Conservation (phyloP, 179 eudicot species). For the Corrigiola litoralis region DNA sequence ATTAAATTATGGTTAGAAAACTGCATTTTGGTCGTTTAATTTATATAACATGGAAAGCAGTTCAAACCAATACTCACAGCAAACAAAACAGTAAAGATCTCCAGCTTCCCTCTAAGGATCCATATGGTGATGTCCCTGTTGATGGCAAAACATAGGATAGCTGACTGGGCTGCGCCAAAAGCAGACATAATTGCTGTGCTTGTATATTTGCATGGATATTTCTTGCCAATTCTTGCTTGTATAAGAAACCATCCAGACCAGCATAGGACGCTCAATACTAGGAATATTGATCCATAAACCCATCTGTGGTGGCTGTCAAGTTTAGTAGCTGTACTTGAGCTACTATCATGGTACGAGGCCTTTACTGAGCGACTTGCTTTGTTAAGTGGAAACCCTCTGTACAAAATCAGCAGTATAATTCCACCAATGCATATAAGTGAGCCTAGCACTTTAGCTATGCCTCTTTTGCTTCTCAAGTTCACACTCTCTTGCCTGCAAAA, state of each 20-base stretch:
- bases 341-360: conserved; percentile 5
- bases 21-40: neutral
- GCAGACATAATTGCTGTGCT: conserved; percentile 66
- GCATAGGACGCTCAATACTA: conserved; percentile 36
- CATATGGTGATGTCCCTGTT: conserved; percentile 43
- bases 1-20: neutral
- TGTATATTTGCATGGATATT: conserved; percentile 50
- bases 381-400: conserved; percentile 55
- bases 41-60: neutral
- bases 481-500: conserved; percentile 62
- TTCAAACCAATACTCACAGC: conserved; percentile 44
- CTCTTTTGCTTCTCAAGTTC: conserved; percentile 47
- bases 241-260: conserved; percentile 90
- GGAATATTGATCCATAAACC: conserved; percentile 48
- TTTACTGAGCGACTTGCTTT: conserved; percentile 15
- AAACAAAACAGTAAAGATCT: conserved; percentile 47
- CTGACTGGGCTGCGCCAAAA: conserved; percentile 62
- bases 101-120: conserved; percentile 56
- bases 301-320: conserved; percentile 18
- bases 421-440: conserved; percentile 50
- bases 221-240: conserved; percentile 63
- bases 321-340: conserved; percentile 1
- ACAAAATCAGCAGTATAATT: conserved; percentile 52
- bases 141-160: conserved; percentile 37
- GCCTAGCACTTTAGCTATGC: conserved; percentile 63